These are phyloP conservation scores for Tolypocladium tundrense DNA, from an alignment of 2,329 filamentous ascomycete genomes.

Conservation along the genomic window DNA sequence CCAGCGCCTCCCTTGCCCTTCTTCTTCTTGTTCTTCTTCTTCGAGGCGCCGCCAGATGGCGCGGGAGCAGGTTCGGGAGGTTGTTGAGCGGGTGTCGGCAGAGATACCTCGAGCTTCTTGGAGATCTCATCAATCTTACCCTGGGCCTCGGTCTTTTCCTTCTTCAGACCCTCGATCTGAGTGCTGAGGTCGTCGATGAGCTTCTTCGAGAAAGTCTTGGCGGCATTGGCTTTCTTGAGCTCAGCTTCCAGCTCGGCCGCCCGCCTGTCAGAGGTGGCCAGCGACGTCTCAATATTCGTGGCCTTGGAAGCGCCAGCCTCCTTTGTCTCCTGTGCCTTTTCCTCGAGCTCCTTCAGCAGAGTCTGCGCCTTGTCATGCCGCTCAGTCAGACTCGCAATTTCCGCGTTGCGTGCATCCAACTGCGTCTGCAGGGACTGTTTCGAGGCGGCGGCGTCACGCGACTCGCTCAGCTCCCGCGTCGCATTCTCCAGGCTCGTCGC, in stretches of 20 bases:
- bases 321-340: conserved; percentile 22
- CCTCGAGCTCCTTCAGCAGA: conserved; percentile 34
- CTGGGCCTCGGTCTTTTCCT: conserved; percentile 20
- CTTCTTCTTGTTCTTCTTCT: conserved; percentile 77
- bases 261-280: conserved; percentile 23
- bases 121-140: conserved; percentile 29
- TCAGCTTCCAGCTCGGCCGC: conserved; percentile 29
- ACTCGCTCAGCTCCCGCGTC: conserved; percentile 49
- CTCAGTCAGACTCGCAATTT: conserved; percentile 40
- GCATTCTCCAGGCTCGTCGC: conserved; percentile 57
- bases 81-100: conserved; percentile 10
- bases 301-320: conserved; percentile 19
- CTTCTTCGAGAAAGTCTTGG: conserved; percentile 31
- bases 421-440: conserved; percentile 38
- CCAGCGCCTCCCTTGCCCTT: conserved; percentile 66
- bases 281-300: conserved; percentile 24
- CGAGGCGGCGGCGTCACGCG: conserved; percentile 26
- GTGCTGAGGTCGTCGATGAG: conserved; percentile 24
- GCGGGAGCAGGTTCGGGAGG: conserved; percentile 15
- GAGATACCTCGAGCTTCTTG: conserved; percentile 28
- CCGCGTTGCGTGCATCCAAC: conserved; percentile 34
- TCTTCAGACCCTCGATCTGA: conserved; percentile 25
- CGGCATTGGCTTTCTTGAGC: conserved; percentile 26
- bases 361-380: conserved; percentile 32
- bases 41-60: conserved; percentile 14